A percentile compares a stretch with the other conserved stretches of the same genome.
phyloP scores from a whole-genome alignment of 2,329 filamentous ascomycete genomes.

The Colletotrichum tamarilloi region DNA sequence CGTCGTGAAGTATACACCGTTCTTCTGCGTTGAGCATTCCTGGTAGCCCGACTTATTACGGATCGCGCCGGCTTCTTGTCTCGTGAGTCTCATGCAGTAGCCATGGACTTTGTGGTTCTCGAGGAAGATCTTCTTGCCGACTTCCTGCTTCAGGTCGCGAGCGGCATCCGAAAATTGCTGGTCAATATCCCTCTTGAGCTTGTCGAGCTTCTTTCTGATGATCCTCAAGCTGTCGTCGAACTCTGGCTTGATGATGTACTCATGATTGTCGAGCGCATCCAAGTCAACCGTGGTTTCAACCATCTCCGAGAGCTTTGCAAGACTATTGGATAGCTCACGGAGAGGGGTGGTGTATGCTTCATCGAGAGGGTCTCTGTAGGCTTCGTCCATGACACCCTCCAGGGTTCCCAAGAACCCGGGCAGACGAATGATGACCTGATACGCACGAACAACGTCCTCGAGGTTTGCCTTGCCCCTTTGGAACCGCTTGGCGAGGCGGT shows the following conservation, averaged over 20 bases:
- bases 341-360: constrained; percentile 88
- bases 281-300: constrained; percentile 98
- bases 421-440: constrained; percentile 92
- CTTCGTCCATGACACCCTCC: constrained; percentile 94
- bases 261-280: constrained; percentile 93
- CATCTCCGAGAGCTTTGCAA: constrained; percentile 94
- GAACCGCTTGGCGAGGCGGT: constrained; percentile 93
- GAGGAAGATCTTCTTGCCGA: constrained; percentile 98
- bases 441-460: constrained; percentile 94
- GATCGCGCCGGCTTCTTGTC: constrained; percentile 91
- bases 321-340: constrained; percentile 77
- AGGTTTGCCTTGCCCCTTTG: constrained; percentile 91
- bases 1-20: constrained; percentile 98
- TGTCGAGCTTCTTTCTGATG: constrained; percentile 93
- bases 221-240: constrained; percentile 90
- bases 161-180: constrained; percentile 82
- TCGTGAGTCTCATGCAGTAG: constrained; percentile 94
- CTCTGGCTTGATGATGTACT: constrained; percentile 99
- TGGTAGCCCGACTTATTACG: constrained; percentile 90
- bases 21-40: constrained; percentile 98
- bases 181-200: constrained; percentile 83
- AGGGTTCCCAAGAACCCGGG: constrained; percentile 91
- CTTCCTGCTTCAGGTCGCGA: constrained; percentile 86
- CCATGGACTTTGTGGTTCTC: constrained; percentile 97
- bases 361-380: constrained; percentile 89